These are phyloP conservation scores for Viridothelium virens DNA, from an alignment of 495 filamentous ascomycete genomes.

Conservation along the genomic window DNA sequence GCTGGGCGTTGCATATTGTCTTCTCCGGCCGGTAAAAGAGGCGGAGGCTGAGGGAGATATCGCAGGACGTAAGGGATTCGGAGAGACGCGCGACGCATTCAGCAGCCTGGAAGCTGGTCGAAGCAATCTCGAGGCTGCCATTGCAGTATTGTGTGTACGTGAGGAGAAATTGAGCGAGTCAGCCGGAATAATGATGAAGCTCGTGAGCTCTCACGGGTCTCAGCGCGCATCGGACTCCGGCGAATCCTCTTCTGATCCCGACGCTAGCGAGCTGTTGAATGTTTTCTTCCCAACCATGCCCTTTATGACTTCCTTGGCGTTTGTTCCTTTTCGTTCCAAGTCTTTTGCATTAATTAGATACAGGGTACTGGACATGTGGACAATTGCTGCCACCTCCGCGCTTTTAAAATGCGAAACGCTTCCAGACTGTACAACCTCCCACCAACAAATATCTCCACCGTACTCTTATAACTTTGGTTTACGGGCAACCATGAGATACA, in stretches of 20 bases:
- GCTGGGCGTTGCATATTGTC: slow-evolving; percentile 38
- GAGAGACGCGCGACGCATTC: slow-evolving; percentile 51
- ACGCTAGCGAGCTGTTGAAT: background rate
- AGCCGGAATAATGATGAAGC: background rate
- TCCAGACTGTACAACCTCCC: too few species aligned
- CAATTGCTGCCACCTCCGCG: too few species aligned
- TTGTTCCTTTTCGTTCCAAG: too few species aligned
- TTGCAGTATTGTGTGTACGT: slow-evolving; percentile 31
- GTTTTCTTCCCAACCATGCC: background rate
- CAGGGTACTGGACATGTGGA: too few species aligned
- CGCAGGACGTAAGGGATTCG: slow-evolving; percentile 40
- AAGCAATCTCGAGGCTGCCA: slow-evolving; percentile 66
- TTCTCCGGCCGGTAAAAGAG: slow-evolving; percentile 37
- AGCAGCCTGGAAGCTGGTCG: slow-evolving; percentile 73
- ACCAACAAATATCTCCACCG: too few species aligned
- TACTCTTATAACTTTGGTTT: slow-evolving; percentile 50
- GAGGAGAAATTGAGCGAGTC: background rate
- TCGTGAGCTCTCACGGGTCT: background rate
- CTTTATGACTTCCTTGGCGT: too few species aligned
- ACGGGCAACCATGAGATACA: slow-evolving; percentile 96
- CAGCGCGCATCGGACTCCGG: background rate
- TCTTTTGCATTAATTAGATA: too few species aligned
- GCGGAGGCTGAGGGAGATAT: slow-evolving; percentile 45
- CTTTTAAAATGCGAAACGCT: too few species aligned
- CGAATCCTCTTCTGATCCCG: slow-evolving; percentile 1